Evolutionary conservation across 257 asterid genomes (phyloP).

Genomic region (Nicotiana tabacum): DNA sequence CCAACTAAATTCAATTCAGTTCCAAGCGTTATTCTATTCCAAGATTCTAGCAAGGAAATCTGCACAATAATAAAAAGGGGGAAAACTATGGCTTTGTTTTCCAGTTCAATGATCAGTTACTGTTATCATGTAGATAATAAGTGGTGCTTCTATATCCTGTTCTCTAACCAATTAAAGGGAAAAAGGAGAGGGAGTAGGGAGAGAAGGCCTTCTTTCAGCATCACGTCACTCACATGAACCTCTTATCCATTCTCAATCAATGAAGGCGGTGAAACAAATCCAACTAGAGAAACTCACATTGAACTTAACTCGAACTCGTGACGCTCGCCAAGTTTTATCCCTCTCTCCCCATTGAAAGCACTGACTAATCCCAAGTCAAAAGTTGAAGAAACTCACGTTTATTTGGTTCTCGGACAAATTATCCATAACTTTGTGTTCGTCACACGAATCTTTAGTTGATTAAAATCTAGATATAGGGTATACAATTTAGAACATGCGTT

Average conservation of each 20-base stretch:
- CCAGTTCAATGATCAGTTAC: neutral
- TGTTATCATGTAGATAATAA: neutral
- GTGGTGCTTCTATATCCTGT: neutral
- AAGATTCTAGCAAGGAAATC: neutral
- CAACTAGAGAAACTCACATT: neutral
- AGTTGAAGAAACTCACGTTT: neutral
- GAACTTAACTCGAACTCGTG: neutral
- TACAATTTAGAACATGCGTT: no score
- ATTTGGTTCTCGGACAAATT: neutral
- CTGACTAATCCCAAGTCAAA: neutral
- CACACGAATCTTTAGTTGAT: neutral
- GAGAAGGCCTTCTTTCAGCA: neutral
- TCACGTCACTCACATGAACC: neutral
- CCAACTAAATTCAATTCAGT: neutral
- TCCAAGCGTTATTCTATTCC: neutral
- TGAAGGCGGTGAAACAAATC: neutral
- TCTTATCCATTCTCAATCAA: neutral
- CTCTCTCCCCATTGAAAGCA: neutral
- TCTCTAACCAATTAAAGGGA: neutral
- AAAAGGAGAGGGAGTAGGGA: neutral
- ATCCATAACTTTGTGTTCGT: neutral
- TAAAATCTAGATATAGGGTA: no score
- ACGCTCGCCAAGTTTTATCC: neutral
- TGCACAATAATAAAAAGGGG: neutral
- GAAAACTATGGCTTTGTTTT: neutral